A percentile compares a stretch with the other conserved stretches of the same genome.
Evolutionary conservation across 129 eudicot species (phyloP).

Genomic region (Scalesia atractyloides): DNA sequence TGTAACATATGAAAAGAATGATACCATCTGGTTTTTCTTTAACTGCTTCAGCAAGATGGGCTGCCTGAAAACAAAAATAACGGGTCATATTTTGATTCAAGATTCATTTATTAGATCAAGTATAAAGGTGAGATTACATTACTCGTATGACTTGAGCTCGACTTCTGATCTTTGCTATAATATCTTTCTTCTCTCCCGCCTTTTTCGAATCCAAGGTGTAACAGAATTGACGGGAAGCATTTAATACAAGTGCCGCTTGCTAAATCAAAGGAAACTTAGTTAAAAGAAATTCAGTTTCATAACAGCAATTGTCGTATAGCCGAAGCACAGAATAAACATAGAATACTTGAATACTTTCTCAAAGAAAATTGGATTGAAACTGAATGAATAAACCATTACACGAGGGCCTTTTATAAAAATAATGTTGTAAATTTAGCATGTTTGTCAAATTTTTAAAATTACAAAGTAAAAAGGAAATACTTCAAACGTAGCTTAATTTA

Average conservation of each 20-base stretch:
- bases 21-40: constrained; percentile 49
- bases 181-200: constrained; percentile 77
- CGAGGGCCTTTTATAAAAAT: no score
- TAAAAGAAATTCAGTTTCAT: background rate
- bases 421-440: no score
- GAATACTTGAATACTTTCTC: no score
- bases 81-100: constrained; percentile 12
- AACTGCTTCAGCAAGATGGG: constrained; percentile 60
- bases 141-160: constrained; percentile 88
- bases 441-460: no score
- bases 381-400: no score
- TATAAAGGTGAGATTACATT: constrained; percentile 19
- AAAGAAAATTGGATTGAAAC: no score
- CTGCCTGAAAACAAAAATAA: constrained; percentile 53
- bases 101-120: constrained; percentile 3
- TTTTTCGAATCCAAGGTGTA: constrained; percentile 88
- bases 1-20: constrained; percentile 1
- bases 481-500: no score
- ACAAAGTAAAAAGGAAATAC: no score
- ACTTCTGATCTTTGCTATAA: constrained; percentile 64
- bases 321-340: no score
- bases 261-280: constrained; percentile 25
- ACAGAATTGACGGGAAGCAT: constrained; percentile 91
- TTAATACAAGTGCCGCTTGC: constrained; percentile 92
- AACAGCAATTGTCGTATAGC: no score